Evolutionary conservation across 805 yeast species (phyloP), one percentile per base, ranked within the genome.

Genomic region (Ogataea methanolica): DNA sequence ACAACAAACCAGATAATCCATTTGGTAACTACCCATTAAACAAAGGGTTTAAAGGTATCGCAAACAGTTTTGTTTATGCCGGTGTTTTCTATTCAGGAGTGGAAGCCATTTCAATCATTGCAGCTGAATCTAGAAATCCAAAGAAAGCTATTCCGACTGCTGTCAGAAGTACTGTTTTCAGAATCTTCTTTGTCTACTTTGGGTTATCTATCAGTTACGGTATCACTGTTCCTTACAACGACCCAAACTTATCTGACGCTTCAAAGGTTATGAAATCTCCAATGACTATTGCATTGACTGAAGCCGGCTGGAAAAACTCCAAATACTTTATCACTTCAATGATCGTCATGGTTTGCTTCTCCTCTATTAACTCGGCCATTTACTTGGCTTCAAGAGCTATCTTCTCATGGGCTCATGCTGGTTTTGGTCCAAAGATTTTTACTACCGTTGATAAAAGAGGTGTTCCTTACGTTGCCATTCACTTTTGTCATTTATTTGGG

Each of bases 331-430:
- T 70, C 71, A 19, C 77, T 75, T 56, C 70, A 75, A 79, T 60
- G 81, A 85, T 7, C 73, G 80, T 58, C 72, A 80, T 55, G 62
- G 80, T 47, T 52, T 81, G 38, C 78, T 83, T 83, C 16, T 79
- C 85, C 16, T 85, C 89, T 5, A 76, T 81, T 57, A 83, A 83
- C 65, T 73, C 84, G 38, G 78, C 84, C 39, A 77, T 83, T 46
- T 84, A 78, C 62, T 70, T 83, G 57, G 85, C 86, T 7, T 78
- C 85, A 3, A 69, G 89, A 57, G 75, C 88, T 1, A 68, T 83
- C 15, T 78, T 82, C 51, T 77, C 75, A 44, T 74, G 83, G 73
- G 79, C 87, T 9, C 67, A 75, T 53, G 78, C 74, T 47, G 80
- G 83, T 2, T 71, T 73, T 49, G 87, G 85, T 0, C 88, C 88